These are phyloP conservation scores for Mucor lusitanicus DNA, from an alignment of 371 early-diverging fungal genomes.

Conservation along the genomic window DNA sequence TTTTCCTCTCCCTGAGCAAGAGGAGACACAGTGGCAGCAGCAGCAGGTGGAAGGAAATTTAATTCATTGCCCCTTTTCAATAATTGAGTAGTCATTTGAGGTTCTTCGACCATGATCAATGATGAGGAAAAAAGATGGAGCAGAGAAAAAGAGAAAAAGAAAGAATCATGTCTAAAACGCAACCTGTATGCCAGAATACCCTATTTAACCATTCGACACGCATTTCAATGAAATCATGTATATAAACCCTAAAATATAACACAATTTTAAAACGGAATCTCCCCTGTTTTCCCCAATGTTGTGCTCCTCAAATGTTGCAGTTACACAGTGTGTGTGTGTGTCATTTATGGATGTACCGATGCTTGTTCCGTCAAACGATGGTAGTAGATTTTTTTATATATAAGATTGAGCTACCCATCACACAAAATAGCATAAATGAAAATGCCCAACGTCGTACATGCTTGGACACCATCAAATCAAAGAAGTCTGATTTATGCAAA, in stretches of 20 bases:
- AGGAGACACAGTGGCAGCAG: neutral
- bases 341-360: neutral
- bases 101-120: slow-evolving; percentile 5
- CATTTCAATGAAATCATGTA: slow-evolving; percentile 1
- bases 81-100: neutral
- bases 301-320: neutral
- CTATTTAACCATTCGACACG: slow-evolving; percentile 1
- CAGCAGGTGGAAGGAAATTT: neutral
- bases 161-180: neutral
- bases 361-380: neutral
- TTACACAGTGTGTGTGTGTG: neutral
- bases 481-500: slow-evolving; percentile 1
- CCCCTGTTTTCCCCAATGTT: neutral
- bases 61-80: slow-evolving; percentile 6
- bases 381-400: neutral
- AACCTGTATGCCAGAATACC: neutral
- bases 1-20: neutral
- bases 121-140: neutral
- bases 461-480: neutral
- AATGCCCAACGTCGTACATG: neutral
- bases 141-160: neutral
- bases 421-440: neutral
- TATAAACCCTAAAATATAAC: neutral
- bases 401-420: neutral
- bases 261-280: slow-evolving; percentile 1